Evolutionary conservation across 176 grass and related monocot genomes (phyloP).

Genomic region (Bothriochloa decipiens): DNA sequence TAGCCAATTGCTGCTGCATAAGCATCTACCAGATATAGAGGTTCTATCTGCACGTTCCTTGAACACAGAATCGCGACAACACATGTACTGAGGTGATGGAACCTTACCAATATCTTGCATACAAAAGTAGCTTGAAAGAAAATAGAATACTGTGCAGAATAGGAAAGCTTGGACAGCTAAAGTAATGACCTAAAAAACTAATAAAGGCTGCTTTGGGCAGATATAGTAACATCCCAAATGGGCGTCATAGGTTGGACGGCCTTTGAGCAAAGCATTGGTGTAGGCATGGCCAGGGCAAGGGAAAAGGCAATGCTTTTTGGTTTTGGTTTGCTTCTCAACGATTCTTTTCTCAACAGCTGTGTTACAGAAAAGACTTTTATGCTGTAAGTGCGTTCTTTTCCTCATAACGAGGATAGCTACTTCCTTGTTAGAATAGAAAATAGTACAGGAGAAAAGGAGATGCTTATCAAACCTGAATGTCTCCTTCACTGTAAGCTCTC

Average conservation of each 20-base stretch:
- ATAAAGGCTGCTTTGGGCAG: conserved; percentile 30
- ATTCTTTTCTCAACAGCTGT: conserved; percentile 28
- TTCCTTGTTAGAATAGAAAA: conserved; percentile 19
- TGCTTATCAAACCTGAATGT: conserved; percentile 78
- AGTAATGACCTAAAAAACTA: conserved; percentile 24
- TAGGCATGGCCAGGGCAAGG: conserved; percentile 21
- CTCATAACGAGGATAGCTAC: conserved; percentile 30
- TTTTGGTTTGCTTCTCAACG: conserved; percentile 34
- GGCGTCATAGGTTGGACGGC: conserved; percentile 30
- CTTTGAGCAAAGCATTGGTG: conserved; percentile 32
- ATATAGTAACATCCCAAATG: conserved; percentile 36
- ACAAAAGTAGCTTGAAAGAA: conserved; percentile 25
- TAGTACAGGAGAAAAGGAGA: conserved; percentile 20
- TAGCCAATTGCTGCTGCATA: background rate
- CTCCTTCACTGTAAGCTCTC: conserved; percentile 92
- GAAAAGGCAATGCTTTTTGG: conserved; percentile 28
- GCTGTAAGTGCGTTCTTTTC: conserved; percentile 25
- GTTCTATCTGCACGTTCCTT: conserved; percentile 8
- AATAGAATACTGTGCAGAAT: background rate
- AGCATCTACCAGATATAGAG: background rate
- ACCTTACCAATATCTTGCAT: conserved; percentile 3
- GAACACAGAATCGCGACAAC: background rate
- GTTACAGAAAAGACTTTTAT: conserved; percentile 23
- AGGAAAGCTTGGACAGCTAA: conserved; percentile 28
- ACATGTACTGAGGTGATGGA: background rate